Percentiles rank a stretch among this genome's conserved stretches.
Evolutionary conservation across 2,329 filamentous ascomycete genomes (phyloP).

Genomic region (Penicillium crustosum): DNA sequence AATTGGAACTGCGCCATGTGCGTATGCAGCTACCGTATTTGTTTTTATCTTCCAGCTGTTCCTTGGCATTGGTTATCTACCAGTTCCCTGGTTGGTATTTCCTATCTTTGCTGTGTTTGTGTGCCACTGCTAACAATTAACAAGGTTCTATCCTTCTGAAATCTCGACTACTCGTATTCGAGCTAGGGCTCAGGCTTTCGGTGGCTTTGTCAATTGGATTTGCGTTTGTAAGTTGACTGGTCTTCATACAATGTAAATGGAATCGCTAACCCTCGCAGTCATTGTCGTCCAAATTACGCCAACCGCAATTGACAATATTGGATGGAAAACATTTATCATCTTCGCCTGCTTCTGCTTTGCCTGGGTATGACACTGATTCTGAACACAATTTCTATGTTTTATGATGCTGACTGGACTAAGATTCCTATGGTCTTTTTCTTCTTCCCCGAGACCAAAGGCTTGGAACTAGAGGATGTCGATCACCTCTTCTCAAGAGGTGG

Average conservation of each 20-base stretch:
- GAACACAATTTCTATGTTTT: background rate
- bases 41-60: constrained; percentile 50
- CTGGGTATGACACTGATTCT: constrained; percentile 16
- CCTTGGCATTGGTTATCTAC: constrained; percentile 46
- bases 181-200: constrained; percentile 43
- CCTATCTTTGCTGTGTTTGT: no score
- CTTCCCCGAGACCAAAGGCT: constrained; percentile 64
- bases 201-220: constrained; percentile 39
- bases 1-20: constrained; percentile 28
- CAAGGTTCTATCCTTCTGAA: constrained; percentile 43
- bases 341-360: constrained; percentile 28
- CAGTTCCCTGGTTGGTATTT: constrained; percentile 41
- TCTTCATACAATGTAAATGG: constrained; percentile 14
- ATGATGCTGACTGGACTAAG: constrained; percentile 20
- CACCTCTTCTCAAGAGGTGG: constrained; percentile 42
- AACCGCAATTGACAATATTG: constrained; percentile 31
- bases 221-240: constrained; percentile 34
- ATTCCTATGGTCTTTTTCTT: constrained; percentile 61
- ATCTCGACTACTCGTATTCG: constrained; percentile 45
- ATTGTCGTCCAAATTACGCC: constrained; percentile 17
- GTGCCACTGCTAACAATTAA: background rate
- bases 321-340: constrained; percentile 33
- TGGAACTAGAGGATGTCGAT: constrained; percentile 65
- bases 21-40: constrained; percentile 46
- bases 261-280: constrained; percentile 17